Evolutionary conservation across 225 moss, liverwort and hornwort genomes (phyloP).

Genomic region (Sphagnum tenellum): DNA sequence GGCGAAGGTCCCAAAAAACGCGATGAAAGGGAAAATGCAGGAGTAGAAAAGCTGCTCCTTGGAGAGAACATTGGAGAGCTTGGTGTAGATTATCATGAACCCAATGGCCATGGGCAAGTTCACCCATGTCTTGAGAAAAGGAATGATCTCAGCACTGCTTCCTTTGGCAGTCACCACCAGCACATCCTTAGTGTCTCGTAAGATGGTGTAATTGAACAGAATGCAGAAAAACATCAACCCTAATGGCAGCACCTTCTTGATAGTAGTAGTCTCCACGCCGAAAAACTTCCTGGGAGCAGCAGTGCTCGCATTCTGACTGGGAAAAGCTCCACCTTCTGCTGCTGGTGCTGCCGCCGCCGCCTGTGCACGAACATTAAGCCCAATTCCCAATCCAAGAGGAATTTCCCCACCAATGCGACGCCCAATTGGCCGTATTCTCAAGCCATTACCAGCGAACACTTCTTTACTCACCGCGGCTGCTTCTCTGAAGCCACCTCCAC

Average conservation of each 20-base stretch:
- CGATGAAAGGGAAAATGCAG: constrained; percentile 90
- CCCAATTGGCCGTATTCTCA: too few species aligned
- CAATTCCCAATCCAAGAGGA: too few species aligned
- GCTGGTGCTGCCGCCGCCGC: constrained; percentile 18
- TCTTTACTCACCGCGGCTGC: too few species aligned
- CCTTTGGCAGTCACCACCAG: constrained; percentile 98
- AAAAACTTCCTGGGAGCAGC: constrained; percentile 44
- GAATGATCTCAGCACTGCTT: constrained; percentile 97
- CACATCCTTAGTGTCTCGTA: constrained; percentile 97
- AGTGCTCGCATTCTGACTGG: constrained; percentile 1
- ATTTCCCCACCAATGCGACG: too few species aligned
- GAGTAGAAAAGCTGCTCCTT: constrained; percentile 92
- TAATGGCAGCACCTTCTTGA: constrained; percentile 91
- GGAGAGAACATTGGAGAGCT: constrained; percentile 75
- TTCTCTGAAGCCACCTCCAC: too few species aligned
- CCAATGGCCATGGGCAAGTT: constrained; percentile 99
- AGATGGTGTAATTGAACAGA: constrained; percentile 95
- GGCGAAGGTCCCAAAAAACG: constrained; percentile 79
- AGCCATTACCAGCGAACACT: too few species aligned
- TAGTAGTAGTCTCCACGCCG: constrained; percentile 64
- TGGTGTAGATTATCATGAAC: constrained; percentile 96
- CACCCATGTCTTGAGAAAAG: constrained; percentile 98
- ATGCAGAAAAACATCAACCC: constrained; percentile 99
- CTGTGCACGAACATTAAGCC: constrained; percentile 30
- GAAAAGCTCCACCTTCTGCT: constrained; percentile 6